Evolutionary conservation across 352 stramenopile species (phyloP).

Genomic region (Sclerospora graminicola): DNA sequence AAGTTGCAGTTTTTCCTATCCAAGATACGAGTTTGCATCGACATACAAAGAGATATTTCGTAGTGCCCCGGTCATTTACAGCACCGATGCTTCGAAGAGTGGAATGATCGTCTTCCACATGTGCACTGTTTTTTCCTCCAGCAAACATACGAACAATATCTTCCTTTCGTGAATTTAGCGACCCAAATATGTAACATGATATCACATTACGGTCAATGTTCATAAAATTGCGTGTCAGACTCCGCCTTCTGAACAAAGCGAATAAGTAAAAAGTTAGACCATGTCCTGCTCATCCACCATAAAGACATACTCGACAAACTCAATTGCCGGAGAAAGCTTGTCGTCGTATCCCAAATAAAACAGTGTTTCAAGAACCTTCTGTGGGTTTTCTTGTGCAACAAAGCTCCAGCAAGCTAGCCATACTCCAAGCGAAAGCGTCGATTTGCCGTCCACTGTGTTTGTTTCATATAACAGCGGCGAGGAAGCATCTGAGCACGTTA

Average conservation of each 20-base stretch:
- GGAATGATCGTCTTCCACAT: conserved; percentile 20
- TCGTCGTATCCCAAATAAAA: conserved; percentile 82
- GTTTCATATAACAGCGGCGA: conserved; percentile 47
- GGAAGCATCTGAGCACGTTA: conserved; percentile 44
- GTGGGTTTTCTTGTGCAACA: conserved; percentile 63
- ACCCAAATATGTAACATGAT: conserved; percentile 60
- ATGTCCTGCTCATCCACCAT: not conserved
- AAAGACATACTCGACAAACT: conserved; percentile 46
- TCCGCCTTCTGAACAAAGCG: conserved; percentile 31
- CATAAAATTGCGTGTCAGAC: conserved; percentile 38
- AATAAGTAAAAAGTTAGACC: not conserved
- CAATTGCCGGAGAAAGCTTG: conserved; percentile 48
- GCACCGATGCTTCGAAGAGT: conserved; percentile 49
- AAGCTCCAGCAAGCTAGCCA: conserved; percentile 71
- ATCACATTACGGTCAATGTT: conserved; percentile 60
- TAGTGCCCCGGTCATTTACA: conserved; percentile 41
- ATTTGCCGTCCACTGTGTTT: conserved; percentile 39
- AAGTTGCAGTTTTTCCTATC: not conserved
- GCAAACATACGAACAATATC: conserved; percentile 45
- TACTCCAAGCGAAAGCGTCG: conserved; percentile 37
- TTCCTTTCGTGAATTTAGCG: conserved; percentile 34
- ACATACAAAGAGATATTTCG: conserved; percentile 59
- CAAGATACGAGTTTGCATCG: not conserved
- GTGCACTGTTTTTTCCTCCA: conserved; percentile 20
- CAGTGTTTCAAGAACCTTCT: conserved; percentile 61